Evolutionary conservation across 192 early-diverging fungal genomes (phyloP).

Genomic region (Globomyces pollinis-pini): DNA sequence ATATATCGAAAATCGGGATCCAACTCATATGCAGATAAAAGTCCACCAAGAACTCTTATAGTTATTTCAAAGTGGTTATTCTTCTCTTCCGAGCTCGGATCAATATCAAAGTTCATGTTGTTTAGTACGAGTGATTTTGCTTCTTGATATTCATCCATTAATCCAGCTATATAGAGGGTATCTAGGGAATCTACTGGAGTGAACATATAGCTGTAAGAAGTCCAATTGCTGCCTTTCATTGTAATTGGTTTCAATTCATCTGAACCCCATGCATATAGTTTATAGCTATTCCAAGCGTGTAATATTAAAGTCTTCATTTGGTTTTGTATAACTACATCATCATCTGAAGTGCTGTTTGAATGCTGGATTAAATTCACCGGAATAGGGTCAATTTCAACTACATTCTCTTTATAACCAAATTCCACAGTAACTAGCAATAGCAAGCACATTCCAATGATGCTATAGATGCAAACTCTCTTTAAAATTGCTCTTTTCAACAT

Average conservation of each 20-base stretch:
- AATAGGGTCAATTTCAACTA: no score
- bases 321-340: no score
- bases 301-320: no score
- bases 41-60: slow-evolving; percentile 74
- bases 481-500: no score
- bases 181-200: slow-evolving; percentile 85
- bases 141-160: slow-evolving; percentile 68
- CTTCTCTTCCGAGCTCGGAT: slow-evolving; percentile 18
- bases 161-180: slow-evolving; percentile 77
- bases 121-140: slow-evolving; percentile 58
- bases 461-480: no score
- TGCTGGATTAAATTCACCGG: no score
- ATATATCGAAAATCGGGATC: slow-evolving; percentile 61
- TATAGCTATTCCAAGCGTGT: slow-evolving; percentile 41
- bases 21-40: slow-evolving; percentile 79
- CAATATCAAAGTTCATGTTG: slow-evolving; percentile 55
- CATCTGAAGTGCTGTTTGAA: no score
- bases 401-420: no score
- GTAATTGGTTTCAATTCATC: slow-evolving; percentile 49
- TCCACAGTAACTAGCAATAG: no score
- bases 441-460: no score
- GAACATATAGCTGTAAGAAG: slow-evolving; percentile 17
- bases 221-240: slow-evolving; percentile 25
- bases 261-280: slow-evolving; percentile 65
- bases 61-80: slow-evolving; percentile 78